Evolutionary conservation across 2,329 filamentous ascomycete species (phyloP).

Genomic region (Karstenula rhodostoma): DNA sequence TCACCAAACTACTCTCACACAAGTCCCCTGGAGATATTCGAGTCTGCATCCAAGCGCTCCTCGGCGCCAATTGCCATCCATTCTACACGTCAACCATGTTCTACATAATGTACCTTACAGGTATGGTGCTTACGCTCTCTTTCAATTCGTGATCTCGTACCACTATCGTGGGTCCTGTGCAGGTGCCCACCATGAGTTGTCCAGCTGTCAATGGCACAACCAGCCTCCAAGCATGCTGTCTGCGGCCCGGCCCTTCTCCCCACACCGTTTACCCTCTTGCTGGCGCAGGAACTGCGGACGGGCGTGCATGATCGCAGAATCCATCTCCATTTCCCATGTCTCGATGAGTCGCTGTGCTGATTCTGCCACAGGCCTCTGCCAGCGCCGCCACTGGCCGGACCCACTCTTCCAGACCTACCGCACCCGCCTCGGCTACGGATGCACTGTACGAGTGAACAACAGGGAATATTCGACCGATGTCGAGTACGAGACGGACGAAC

Average conservation of each 20-base stretch:
- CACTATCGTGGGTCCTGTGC: slow-evolving; percentile 18
- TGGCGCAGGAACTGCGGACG: slow-evolving; percentile 14
- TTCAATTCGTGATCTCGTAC: slow-evolving; percentile 19
- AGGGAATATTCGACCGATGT: slow-evolving; percentile 94
- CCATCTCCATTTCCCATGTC: background rate
- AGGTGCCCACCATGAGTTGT: slow-evolving; percentile 19
- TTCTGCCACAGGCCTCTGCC: slow-evolving; percentile 78
- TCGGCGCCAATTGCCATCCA: slow-evolving; percentile 35
- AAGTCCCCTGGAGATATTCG: slow-evolving; percentile 32
- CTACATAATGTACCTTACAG: slow-evolving; percentile 56
- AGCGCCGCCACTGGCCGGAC: slow-evolving; percentile 91
- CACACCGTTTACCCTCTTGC: slow-evolving; percentile 25
- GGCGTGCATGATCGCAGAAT: background rate
- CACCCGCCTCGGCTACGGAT: slow-evolving; percentile 79
- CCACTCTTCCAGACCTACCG: slow-evolving; percentile 86
- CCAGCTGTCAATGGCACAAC: slow-evolving; percentile 23
- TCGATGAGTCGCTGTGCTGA: slow-evolving; percentile 8
- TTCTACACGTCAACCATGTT: slow-evolving; percentile 47
- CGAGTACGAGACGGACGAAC: slow-evolving; percentile 78
- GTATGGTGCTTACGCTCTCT: slow-evolving; percentile 38
- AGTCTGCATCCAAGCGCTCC: slow-evolving; percentile 36
- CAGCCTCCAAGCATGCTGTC: slow-evolving; percentile 7
- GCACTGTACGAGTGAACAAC: slow-evolving; percentile 93
- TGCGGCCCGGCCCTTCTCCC: slow-evolving; percentile 16
- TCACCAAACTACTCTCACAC: slow-evolving; percentile 36